phyloP scores from a whole-genome alignment of 768 basidiomycete species.

The Tulasnella sp. region DNA sequence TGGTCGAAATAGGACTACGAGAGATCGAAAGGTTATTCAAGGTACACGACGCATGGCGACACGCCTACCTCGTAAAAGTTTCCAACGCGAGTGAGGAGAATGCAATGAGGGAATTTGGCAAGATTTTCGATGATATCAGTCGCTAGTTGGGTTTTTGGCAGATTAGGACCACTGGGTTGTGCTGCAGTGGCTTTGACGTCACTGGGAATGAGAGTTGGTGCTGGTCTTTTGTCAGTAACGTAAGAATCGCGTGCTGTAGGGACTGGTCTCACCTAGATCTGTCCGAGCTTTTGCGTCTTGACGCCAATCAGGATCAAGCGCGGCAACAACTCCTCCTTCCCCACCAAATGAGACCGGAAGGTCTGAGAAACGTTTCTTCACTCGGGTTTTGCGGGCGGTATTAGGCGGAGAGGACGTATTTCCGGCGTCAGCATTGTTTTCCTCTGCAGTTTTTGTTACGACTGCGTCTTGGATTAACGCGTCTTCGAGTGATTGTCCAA shows the following conservation, averaged over 20 bases:
- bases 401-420: neutral
- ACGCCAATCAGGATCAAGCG: constrained; percentile 24
- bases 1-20: constrained; percentile 87
- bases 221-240: neutral
- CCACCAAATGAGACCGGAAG: constrained; percentile 40
- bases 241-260: neutral
- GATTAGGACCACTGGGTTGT: neutral
- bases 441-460: neutral
- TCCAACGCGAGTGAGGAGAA: constrained; percentile 84
- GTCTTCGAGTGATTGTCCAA: neutral
- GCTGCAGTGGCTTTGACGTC: neutral
- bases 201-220: neutral
- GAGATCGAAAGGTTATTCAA: constrained; percentile 9
- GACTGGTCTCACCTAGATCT: neutral
- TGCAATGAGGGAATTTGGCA: constrained; percentile 69
- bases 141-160: constrained; percentile 40
- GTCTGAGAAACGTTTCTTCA: constrained; percentile 44
- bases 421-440: too few species aligned
- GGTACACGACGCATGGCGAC: neutral
- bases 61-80: constrained; percentile 82
- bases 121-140: constrained; percentile 61
- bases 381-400: constrained; percentile 24
- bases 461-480: neutral
- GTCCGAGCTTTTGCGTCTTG: neutral
- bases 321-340: constrained; percentile 35